Evolutionary conservation across 129 eudicot genomes (phyloP), one percentile per base, ranked within the genome.

Genomic region (Mikania micrantha): DNA sequence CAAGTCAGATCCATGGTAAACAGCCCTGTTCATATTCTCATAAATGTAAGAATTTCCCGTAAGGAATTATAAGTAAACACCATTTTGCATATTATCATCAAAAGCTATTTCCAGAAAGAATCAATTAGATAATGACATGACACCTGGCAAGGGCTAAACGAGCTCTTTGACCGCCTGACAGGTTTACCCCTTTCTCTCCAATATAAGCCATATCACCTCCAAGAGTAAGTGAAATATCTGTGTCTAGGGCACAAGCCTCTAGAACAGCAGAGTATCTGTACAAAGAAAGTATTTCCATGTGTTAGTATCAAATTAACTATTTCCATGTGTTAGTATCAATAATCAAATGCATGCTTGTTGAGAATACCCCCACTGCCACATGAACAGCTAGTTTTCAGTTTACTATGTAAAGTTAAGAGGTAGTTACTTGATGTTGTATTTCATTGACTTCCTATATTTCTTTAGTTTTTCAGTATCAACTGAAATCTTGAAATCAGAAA

Each of bases 131-230:
- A 21, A 61, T 39, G 66, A 65, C 57, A 61, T 39, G 66, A 65
- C 57, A 92, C 98, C 96, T 92, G 75, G 95, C 95, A 60, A 92
- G 91, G 34, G 98, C 98, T 71, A 92, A 75, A 72, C 98, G 98
- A 75, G 96, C 98, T 74, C 87, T 80, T 76, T 88, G 98, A 66
- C 98, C 98, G 48, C 96, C 98, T 54, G 98, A 92, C 27, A 92
- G 81, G 54, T 92, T 92, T 27, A 79, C 35, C 47, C 98, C 98
- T 79, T 88, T 92, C 78, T 92, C 98, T 57, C 98, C 95, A 31
- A 92, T 79, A 74, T 62, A 79, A 74, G 96, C 84, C 96, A 86
- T 82, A 54, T 92, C 98, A 78, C 96, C 98, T 74, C 96, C 96
- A 64, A 64, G 64, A 96, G 87, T 92, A 60, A 54, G 72, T 45